These are phyloP conservation scores for Magnolia officinalis DNA, from an alignment of 164 flowering plant species.

Conservation along the genomic window DNA sequence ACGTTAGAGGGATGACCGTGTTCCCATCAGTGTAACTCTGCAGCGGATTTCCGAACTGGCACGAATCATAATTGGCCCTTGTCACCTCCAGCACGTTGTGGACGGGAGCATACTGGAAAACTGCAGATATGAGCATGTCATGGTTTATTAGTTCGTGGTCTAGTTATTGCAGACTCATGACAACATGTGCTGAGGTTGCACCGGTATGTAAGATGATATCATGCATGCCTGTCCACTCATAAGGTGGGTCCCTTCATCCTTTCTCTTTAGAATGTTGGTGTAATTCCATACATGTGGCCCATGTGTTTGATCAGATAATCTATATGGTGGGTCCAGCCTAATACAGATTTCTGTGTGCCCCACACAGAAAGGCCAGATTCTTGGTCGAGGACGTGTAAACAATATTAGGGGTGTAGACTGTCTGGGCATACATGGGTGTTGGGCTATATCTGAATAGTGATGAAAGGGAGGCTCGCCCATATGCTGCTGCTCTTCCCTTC, in stretches of 20 bases:
- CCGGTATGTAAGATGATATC: too few relatives aligned
- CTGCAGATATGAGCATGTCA: constrained; percentile 26
- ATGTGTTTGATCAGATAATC: too few relatives aligned
- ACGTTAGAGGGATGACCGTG: constrained; percentile 39
- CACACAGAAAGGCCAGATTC: too few relatives aligned
- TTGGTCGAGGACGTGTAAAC: too few relatives aligned
- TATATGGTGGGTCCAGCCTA: too few relatives aligned
- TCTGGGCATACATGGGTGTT: too few relatives aligned
- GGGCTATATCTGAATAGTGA: too few relatives aligned
- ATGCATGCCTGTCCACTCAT: not conserved
- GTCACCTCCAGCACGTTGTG: constrained; percentile 58
- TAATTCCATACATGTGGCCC: not conserved
- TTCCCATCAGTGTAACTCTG: constrained; percentile 24
- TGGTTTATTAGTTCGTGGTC: not conserved
- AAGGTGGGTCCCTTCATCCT: not conserved
- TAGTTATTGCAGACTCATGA: not conserved
- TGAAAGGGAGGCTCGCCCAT: too few relatives aligned
- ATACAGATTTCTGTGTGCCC: too few relatives aligned
- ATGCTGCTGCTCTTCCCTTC: too few relatives aligned
- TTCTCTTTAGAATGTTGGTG: not conserved
- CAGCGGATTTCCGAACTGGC: constrained; percentile 37
- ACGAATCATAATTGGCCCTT: constrained; percentile 43
- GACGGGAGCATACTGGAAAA: constrained; percentile 38
- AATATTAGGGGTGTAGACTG: too few relatives aligned
- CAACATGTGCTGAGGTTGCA: too few relatives aligned